A percentile compares a stretch with the other conserved stretches of the same genome.
Evolutionary conservation across 2,329 filamentous ascomycete species (phyloP).

Genomic region (Metarhizium brunneum): DNA sequence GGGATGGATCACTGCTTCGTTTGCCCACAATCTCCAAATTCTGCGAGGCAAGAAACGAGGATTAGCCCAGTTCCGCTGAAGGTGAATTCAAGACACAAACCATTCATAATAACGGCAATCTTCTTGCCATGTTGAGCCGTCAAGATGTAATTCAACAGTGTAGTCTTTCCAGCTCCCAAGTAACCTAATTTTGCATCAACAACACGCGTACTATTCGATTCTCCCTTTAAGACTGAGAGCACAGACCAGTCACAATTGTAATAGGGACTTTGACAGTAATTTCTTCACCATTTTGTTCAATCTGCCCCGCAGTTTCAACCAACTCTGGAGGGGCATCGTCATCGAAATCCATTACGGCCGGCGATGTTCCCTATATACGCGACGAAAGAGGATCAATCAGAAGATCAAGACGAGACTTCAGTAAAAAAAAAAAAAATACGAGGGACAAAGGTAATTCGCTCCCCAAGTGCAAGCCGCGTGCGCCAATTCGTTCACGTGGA

Average conservation of each 20-base stretch:
- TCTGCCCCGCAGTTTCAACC: conserved; percentile 33
- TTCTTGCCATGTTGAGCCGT: conserved; percentile 95
- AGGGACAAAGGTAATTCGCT: background rate
- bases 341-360: conserved; percentile 47
- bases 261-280: conserved; percentile 64
- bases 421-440: background rate
- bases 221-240: background rate
- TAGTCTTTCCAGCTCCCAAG: conserved; percentile 91
- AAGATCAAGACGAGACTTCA: background rate
- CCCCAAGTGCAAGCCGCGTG: background rate
- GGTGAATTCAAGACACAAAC: conserved; percentile 22
- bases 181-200: conserved; percentile 52
- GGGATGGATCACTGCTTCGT: conserved; percentile 2
- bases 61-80: background rate
- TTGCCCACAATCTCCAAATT: conserved; percentile 69
- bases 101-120: conserved; percentile 95
- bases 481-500: background rate
- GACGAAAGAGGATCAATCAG: background rate
- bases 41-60: conserved; percentile 28
- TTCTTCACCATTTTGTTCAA: conserved; percentile 31
- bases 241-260: conserved; percentile 68
- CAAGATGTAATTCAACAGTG: conserved; percentile 89
- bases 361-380: background rate
- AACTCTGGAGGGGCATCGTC: conserved; percentile 61
- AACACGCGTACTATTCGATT: background rate